Conservation (phyloP, 1,284 basidiomycete species). For the Rhodotorula sp. region DNA sequence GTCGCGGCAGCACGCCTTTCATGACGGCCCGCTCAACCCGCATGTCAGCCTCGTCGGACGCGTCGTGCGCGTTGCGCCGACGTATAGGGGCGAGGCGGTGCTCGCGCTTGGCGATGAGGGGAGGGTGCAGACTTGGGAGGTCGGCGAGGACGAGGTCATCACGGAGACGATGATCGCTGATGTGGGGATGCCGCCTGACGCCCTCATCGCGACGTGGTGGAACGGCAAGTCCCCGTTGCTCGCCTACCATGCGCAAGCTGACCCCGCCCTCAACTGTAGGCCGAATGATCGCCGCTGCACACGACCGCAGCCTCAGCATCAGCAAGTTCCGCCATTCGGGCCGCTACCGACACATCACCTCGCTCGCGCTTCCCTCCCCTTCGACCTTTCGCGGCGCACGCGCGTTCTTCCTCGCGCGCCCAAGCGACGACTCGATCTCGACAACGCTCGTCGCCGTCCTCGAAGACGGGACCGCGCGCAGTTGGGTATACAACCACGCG, state of each 20-base stretch:
- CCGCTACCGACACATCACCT: slow-evolving; percentile 11
- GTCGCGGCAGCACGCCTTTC: background rate
- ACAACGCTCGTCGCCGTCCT: slow-evolving; percentile 24
- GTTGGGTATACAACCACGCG: slow-evolving; percentile 9
- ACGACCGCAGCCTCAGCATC: slow-evolving; percentile 8
- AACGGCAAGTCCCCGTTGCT: slow-evolving; percentile 9
- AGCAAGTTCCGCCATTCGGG: slow-evolving; percentile 15
- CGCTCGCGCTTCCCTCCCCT: background rate
- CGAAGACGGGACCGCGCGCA: background rate
- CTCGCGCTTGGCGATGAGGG: background rate
- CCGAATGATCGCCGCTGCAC: slow-evolving; percentile 11
- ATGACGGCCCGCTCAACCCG: background rate
- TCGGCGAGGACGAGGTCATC: slow-evolving; percentile 12
- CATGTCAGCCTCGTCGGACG: slow-evolving; percentile 16
- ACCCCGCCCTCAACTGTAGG: background rate
- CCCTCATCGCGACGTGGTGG: slow-evolving; percentile 10
- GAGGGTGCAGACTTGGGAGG: slow-evolving; percentile 33
- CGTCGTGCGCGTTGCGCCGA: slow-evolving; percentile 8
- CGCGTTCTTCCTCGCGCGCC: slow-evolving; percentile 22
- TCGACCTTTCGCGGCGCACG: background rate
- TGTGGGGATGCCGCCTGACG: background rate
- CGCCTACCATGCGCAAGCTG: background rate
- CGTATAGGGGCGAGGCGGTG: slow-evolving; percentile 6
- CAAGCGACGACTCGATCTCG: slow-evolving; percentile 4
- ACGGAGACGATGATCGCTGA: slow-evolving; percentile 13